Percentiles rank a stretch among this genome's conserved stretches.
Evolutionary conservation across 129 eudicot genomes (phyloP).

Genomic region (Pittosporum tobira): DNA sequence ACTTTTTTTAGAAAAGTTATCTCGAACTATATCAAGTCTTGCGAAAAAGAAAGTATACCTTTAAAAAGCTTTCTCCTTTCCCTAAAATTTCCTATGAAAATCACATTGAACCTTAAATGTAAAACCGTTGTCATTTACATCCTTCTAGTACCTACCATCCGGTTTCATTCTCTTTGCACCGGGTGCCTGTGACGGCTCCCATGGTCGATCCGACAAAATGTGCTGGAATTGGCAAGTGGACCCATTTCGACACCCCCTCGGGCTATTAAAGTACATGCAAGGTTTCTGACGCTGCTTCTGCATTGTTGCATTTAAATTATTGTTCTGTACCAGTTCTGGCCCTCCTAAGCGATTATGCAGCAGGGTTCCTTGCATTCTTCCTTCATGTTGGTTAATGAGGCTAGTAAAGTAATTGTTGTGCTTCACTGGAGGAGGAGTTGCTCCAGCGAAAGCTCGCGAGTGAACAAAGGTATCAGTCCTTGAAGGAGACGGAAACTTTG

Average conservation of each 20-base stretch:
- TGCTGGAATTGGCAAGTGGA: slow-evolving; percentile 27
- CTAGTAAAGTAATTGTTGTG: slow-evolving; percentile 26
- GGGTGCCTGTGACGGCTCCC: slow-evolving; percentile 9
- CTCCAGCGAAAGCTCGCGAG: no score
- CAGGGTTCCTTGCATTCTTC: slow-evolving; percentile 8
- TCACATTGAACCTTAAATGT: no score
- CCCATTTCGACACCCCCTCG: slow-evolving; percentile 39
- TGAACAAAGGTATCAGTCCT: no score
- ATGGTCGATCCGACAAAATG: not conserved
- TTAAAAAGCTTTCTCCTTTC: no score
- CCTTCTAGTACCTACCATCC: no score
- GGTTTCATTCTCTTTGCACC: slow-evolving; percentile 27
- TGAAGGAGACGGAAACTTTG: no score
- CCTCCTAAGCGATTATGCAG: slow-evolving; percentile 15
- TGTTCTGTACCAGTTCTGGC: not conserved
- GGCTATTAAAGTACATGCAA: slow-evolving; percentile 21
- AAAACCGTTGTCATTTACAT: no score
- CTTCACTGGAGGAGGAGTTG: no score
- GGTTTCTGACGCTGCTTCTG: slow-evolving; percentile 15
- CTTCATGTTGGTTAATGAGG: slow-evolving; percentile 36
- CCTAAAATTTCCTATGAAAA: no score
- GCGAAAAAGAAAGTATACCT: no score
- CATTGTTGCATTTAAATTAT: slow-evolving; percentile 4
- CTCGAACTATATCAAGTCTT: no score
- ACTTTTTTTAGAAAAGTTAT: no score